phyloP scores from a whole-genome alignment of 2,329 filamentous ascomycete species.

The Endothia cerciana region DNA sequence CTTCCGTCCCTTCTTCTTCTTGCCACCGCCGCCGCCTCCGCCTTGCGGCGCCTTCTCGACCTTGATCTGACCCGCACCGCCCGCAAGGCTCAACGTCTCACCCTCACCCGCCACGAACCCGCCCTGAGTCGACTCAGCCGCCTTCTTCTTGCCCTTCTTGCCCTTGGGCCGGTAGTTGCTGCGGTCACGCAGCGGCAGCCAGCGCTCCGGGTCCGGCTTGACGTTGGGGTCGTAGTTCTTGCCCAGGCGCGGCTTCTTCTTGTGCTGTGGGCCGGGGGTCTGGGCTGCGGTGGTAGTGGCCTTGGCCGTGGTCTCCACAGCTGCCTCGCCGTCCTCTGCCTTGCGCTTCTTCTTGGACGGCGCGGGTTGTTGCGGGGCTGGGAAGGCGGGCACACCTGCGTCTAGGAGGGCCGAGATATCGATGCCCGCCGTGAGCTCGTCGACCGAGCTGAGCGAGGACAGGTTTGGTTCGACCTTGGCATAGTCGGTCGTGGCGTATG shows the following conservation, averaged over 20 bases:
- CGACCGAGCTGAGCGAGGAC: conserved; percentile 62
- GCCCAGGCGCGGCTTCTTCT: conserved; percentile 58
- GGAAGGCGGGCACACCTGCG: conserved; percentile 64
- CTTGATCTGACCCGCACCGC: conserved; percentile 65
- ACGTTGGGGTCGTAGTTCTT: conserved; percentile 78
- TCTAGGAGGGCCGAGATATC: conserved; percentile 66
- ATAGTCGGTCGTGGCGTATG: conserved; percentile 67
- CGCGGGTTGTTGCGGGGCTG: conserved; percentile 44
- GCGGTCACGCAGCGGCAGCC: conserved; percentile 88
- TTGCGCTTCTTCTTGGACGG: conserved; percentile 53
- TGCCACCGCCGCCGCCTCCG: conserved; percentile 22
- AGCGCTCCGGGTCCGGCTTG: conserved; percentile 85
- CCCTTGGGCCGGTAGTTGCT: conserved; percentile 89
- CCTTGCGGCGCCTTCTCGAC: conserved; percentile 60
- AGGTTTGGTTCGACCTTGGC: conserved; percentile 59
- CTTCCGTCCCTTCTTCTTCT: conserved; percentile 25
- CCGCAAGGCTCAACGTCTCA: conserved; percentile 66
- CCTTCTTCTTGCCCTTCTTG: conserved; percentile 87
- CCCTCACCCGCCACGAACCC: conserved; percentile 76
- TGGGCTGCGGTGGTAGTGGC: conserved; percentile 1
- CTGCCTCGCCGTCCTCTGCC: conserved; percentile 36
- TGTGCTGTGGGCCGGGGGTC: conserved; percentile 37
- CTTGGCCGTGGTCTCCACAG: conserved; percentile 24
- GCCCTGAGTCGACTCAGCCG: conserved; percentile 79
- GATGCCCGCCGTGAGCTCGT: conserved; percentile 62